phyloP scores from a whole-genome alignment of 805 yeast genomes.

The Cyberlindnera xishuangbannaensis region DNA sequence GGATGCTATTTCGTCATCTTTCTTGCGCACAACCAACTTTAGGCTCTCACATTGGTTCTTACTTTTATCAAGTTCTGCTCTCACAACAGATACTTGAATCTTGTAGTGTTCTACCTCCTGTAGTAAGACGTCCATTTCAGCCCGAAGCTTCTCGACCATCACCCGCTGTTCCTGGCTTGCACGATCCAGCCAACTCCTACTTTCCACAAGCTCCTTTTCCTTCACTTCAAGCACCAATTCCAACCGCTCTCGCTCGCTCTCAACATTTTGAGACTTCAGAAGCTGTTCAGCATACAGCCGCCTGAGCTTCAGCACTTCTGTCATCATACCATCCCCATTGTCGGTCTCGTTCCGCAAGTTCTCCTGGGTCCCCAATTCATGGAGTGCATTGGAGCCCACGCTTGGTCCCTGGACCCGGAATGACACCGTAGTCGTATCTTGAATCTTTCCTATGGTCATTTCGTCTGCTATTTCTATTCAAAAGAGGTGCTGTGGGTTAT shows the following conservation, averaged over 20 bases:
- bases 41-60: not conserved
- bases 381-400: too few species aligned
- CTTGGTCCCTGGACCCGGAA: too few species aligned
- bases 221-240: conserved; percentile 28
- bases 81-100: conserved; percentile 14
- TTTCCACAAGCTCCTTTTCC: too few species aligned
- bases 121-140: conserved; percentile 16
- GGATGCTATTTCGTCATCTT: conserved; percentile 12
- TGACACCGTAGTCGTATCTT: too few species aligned
- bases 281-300: conserved; percentile 19
- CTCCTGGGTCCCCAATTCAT: too few species aligned
- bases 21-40: conserved; percentile 2
- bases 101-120: conserved; percentile 13
- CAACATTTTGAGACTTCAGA: conserved; percentile 25
- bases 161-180: conserved; percentile 9
- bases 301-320: conserved; percentile 15
- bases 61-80: conserved; percentile 1
- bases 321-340: too few species aligned
- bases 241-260: conserved; percentile 31
- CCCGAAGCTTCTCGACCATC: conserved; percentile 11
- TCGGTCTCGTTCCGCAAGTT: too few species aligned
- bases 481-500: too few species aligned
- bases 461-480: too few species aligned
- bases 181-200: not conserved
- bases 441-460: too few species aligned